Evolutionary conservation across 1,284 basidiomycete genomes (phyloP).

Genomic region (Mycosarcoma maydis): DNA sequence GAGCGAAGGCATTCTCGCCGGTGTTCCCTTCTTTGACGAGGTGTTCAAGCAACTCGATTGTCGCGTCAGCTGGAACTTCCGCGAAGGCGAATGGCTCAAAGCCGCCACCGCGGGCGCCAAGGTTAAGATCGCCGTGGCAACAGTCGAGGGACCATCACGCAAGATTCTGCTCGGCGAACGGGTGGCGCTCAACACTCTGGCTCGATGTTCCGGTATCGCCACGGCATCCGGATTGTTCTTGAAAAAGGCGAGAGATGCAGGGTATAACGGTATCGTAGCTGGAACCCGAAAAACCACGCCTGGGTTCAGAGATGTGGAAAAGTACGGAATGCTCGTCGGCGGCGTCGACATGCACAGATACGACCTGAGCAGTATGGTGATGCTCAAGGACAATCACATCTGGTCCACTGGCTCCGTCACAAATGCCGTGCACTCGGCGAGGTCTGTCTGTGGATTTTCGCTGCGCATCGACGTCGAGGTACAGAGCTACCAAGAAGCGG

Average conservation of each 20-base stretch:
- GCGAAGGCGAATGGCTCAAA: constrained; percentile 78
- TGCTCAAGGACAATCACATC: constrained; percentile 99
- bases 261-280: constrained; percentile 88
- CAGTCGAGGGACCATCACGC: constrained; percentile 87
- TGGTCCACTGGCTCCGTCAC: constrained; percentile 97
- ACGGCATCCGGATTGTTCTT: constrained; percentile 87
- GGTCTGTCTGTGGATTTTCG: constrained; percentile 89
- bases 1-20: constrained; percentile 83
- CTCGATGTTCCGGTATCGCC: constrained; percentile 94
- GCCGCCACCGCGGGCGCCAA: constrained; percentile 66
- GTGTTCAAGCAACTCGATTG: constrained; percentile 90
- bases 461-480: constrained; percentile 95
- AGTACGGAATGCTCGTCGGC: constrained; percentile 98
- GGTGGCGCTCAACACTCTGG: constrained; percentile 91
- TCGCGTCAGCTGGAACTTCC: constrained; percentile 89
- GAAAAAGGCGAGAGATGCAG: constrained; percentile 80
- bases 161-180: constrained; percentile 92
- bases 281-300: constrained; percentile 98
- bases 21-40: constrained; percentile 94
- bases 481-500: constrained; percentile 84
- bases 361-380: constrained; percentile 97
- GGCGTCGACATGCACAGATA: constrained; percentile 97
- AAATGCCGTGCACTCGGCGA: constrained; percentile 82
- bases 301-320: constrained; percentile 94
- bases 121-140: constrained; percentile 78